Conservation (phyloP, 768 basidiomycete genomes). For the Dentipellis sp. region DNA sequence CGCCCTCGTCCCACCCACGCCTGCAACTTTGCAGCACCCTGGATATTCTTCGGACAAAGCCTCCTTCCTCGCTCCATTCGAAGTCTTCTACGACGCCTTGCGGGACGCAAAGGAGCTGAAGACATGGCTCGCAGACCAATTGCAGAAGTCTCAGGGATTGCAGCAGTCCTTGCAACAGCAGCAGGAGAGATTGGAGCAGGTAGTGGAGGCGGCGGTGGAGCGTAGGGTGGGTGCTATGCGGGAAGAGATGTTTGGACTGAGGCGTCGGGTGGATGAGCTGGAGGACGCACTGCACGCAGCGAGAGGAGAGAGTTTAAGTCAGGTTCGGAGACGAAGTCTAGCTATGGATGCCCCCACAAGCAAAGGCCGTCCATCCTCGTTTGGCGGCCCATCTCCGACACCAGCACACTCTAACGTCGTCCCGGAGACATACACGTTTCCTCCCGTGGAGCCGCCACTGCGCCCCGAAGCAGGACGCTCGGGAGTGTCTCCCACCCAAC, state of each 20-base stretch:
- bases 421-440: constrained; percentile 13
- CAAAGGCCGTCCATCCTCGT: constrained; percentile 1
- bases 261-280: constrained; percentile 58
- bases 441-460: constrained; percentile 8
- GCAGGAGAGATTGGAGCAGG: constrained; percentile 53
- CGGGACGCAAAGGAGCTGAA: constrained; percentile 75
- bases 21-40: constrained; percentile 53
- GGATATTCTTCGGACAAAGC: constrained; percentile 56
- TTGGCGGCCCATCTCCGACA: not conserved
- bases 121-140: constrained; percentile 64
- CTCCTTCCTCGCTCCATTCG: constrained; percentile 77
- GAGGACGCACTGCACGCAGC: constrained; percentile 35
- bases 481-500: constrained; percentile 20
- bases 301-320: not conserved
- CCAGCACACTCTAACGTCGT: not conserved
- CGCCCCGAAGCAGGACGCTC: not conserved
- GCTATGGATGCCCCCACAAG: constrained; percentile 7
- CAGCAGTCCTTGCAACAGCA: constrained; percentile 54
- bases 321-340: constrained; percentile 16
- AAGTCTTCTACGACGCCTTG: constrained; percentile 77
- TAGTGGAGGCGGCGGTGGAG: constrained; percentile 54
- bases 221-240: constrained; percentile 47
- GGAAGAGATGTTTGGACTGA: constrained; percentile 51
- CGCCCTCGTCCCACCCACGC: constrained; percentile 59
- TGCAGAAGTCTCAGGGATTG: constrained; percentile 51